phyloP scores from a whole-genome alignment of 1,284 basidiomycete genomes.

The Pascua guehoae region DNA sequence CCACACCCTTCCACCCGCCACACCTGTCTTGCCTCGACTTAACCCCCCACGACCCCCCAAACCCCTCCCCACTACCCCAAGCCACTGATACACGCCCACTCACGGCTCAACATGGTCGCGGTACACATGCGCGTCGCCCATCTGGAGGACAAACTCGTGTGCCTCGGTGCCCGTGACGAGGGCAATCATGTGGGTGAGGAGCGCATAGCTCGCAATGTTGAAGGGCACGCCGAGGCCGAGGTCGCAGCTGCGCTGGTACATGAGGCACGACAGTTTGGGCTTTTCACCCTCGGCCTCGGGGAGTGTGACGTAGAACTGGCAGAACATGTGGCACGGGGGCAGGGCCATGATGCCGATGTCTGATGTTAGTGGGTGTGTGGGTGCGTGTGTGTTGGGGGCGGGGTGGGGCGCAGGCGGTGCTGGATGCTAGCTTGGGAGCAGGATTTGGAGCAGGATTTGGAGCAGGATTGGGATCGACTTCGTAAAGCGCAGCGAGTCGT shows the following conservation, averaged over 20 bases:
- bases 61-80: neutral
- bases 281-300: constrained; percentile 53
- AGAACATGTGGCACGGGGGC: constrained; percentile 97
- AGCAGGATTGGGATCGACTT: too few species aligned
- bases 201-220: constrained; percentile 96
- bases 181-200: constrained; percentile 95
- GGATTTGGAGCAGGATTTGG: too few species aligned
- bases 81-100: neutral
- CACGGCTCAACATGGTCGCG: constrained; percentile 79
- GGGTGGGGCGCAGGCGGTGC: too few species aligned
- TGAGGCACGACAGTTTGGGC: constrained; percentile 83
- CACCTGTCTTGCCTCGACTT: too few species aligned
- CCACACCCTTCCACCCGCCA: too few species aligned
- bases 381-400: neutral
- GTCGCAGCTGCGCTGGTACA: constrained; percentile 98
- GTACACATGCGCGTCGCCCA: constrained; percentile 97
- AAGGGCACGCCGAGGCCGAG: constrained; percentile 95
- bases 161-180: constrained; percentile 81
- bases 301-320: constrained; percentile 95
- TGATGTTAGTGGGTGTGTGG: constrained; percentile 42
- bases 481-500: too few species aligned
- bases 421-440: too few species aligned
- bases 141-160: constrained; percentile 83
- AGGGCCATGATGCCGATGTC: constrained; percentile 92
- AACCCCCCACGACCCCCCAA: too few species aligned